Conservation (phyloP, 2,329 filamentous ascomycete species). For the Dichotomopilus funicola region DNA sequence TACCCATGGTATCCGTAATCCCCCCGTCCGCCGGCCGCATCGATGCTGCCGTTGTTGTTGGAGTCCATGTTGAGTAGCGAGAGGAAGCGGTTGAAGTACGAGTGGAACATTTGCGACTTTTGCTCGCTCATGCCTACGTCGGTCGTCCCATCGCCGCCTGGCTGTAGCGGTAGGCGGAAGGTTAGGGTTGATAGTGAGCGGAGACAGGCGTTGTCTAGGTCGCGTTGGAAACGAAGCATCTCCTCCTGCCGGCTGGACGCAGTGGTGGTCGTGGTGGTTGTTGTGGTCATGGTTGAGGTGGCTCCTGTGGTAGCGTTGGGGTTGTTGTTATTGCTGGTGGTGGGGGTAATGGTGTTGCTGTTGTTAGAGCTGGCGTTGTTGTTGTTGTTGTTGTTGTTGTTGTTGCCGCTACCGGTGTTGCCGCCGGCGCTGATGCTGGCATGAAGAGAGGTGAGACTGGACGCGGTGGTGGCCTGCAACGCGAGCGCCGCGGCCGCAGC, state of each 20-base stretch:
- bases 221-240: constrained; percentile 50
- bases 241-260: constrained; percentile 47
- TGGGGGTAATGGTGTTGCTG: too few relatives aligned
- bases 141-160: constrained; percentile 52
- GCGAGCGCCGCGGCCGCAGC: constrained; percentile 7
- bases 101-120: constrained; percentile 65
- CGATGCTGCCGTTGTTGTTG: constrained; percentile 28
- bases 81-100: constrained; percentile 64
- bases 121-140: constrained; percentile 62
- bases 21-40: constrained; percentile 31
- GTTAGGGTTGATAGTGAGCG: constrained; percentile 60
- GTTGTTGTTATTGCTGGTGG: too few relatives aligned
- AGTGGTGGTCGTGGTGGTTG: too few relatives aligned
- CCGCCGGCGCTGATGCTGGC: too few relatives aligned
- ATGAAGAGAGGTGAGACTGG: too few relatives aligned
- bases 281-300: too few relatives aligned
- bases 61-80: constrained; percentile 57
- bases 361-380: too few relatives aligned
- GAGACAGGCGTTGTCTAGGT: constrained; percentile 60
- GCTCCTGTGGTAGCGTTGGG: too few relatives aligned
- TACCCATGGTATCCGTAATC: constrained; percentile 8
- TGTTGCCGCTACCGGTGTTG: too few relatives aligned
- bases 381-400: too few relatives aligned
- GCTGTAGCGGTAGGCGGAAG: constrained; percentile 59
- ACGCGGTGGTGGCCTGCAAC: too few relatives aligned